Evolutionary conservation across 2,329 filamentous ascomycete species (phyloP).

Genomic region (Sclerotinia minor): DNA sequence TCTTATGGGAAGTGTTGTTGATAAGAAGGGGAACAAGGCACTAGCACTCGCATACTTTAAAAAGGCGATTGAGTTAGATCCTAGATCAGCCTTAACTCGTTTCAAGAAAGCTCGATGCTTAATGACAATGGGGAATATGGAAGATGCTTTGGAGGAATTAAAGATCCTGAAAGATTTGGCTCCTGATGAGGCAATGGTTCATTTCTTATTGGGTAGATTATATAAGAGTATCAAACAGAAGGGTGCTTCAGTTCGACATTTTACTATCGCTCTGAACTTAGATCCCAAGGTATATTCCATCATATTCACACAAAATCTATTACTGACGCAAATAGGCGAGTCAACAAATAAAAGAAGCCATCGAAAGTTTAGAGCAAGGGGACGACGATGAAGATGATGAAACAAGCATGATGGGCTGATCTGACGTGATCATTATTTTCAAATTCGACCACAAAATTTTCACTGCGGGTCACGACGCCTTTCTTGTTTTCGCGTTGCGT

Average conservation of each 20-base stretch:
- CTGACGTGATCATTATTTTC: not conserved
- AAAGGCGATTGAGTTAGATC: constrained; percentile 78
- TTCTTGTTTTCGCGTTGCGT: constrained; percentile 5
- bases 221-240: constrained; percentile 73
- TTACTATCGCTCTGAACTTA: constrained; percentile 90
- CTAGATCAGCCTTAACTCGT: constrained; percentile 76
- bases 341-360: constrained; percentile 92
- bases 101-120: constrained; percentile 92
- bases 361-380: constrained; percentile 74
- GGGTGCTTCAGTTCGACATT: constrained; percentile 83
- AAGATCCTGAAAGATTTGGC: constrained; percentile 87
- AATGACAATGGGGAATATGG: constrained; percentile 69
- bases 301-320: constrained; percentile 12
- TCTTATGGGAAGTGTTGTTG: constrained; percentile 85
- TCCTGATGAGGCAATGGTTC: constrained; percentile 92
- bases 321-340: constrained; percentile 63
- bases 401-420: constrained; percentile 52
- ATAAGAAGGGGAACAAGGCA: constrained; percentile 82
- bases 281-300: constrained; percentile 79
- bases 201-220: constrained; percentile 86
- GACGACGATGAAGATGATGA: constrained; percentile 50
- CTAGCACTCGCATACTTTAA: constrained; percentile 83
- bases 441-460: not conserved
- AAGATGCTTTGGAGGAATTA: constrained; percentile 77
- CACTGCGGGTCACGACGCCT: not conserved